Base-by-base conservation (phyloP, 768 basidiomycete genomes). In the Lactarius hatsudake region DNA sequence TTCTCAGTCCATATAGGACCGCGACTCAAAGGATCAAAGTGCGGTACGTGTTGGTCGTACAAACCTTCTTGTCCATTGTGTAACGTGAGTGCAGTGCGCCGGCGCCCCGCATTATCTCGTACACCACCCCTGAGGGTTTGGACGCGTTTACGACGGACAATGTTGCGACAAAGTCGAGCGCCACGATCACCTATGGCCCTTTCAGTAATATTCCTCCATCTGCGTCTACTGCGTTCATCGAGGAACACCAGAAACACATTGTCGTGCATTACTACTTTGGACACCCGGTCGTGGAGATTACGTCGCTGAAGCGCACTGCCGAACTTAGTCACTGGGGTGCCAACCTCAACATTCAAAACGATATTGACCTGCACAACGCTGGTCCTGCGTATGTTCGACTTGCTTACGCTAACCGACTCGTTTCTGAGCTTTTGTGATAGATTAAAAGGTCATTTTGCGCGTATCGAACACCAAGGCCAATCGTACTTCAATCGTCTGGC, bases 311-410 rank as follows among this genome's bases (percentile, higher is more conserved):
- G 67, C 87, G 97, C 59, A 73, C 83, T 0, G 94, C 89, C 2
- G 96, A 99, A 78, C 87, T 99, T 70, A 96, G 94, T 70, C 96
- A 98, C 75, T 98, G 96, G 97, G 96, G 96, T 40, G 86, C 87
- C 51, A 97, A 97, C 76, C 75, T 99, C 43, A 97, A 98, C 74
- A 89, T 96, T 36, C 87, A 98, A 76, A 95, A 99, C 78, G 85
- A 91, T 40, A 86, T 97, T 67, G 75, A 83, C 65, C 79, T 99
- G n/a, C 83, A 85, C 76, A 99, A 99, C 74, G 90, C 88, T 66
- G 97, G 96, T 5, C 94, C 97, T 15, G 78, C 79, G 96, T 98
- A 74, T 78, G 93, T 84, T 13, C 28, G 23, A 36, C 34, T 53
- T 40, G 42, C 54, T 54, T 38, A 40, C 51, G 26, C 23, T 13